Evolutionary conservation across 1,284 basidiomycete species (phyloP).

Genomic region (Trametes pubescens): DNA sequence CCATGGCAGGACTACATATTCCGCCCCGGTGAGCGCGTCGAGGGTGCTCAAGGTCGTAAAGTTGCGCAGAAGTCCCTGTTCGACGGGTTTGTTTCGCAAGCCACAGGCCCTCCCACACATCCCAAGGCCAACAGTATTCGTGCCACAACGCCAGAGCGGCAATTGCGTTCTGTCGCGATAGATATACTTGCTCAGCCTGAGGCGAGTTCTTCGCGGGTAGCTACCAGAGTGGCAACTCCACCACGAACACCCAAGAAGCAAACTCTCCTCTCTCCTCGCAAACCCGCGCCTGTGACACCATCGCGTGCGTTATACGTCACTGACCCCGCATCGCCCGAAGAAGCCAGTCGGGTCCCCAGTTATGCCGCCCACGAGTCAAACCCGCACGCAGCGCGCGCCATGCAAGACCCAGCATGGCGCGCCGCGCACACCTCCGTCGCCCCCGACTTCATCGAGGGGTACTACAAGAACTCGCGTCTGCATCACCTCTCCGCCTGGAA

Average conservation of each 20-base stretch:
- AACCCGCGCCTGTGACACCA: constrained; percentile 16
- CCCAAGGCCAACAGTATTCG: not conserved
- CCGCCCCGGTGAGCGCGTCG: constrained; percentile 53
- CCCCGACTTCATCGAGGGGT: constrained; percentile 88
- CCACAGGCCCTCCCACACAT: not conserved
- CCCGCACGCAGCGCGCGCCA: constrained; percentile 73
- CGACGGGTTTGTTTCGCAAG: constrained; percentile 34
- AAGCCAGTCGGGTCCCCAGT: constrained; percentile 55
- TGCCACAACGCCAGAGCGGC: not conserved
- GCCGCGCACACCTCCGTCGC: constrained; percentile 87
- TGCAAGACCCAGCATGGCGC: constrained; percentile 87
- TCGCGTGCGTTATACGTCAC: constrained; percentile 41
- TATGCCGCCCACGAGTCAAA: constrained; percentile 78
- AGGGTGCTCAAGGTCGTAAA: constrained; percentile 57
- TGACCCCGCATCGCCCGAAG: constrained; percentile 50
- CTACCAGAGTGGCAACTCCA: constrained; percentile 3
- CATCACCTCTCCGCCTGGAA: constrained; percentile 96
- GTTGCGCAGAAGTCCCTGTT: constrained; percentile 47
- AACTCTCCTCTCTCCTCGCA: constrained; percentile 28
- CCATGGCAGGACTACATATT: constrained; percentile 80
- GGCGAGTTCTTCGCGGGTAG: constrained; percentile 10
- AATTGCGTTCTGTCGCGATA: not conserved
- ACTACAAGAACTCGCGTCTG: constrained; percentile 91
- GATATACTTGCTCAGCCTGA: not conserved
- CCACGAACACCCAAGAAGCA: constrained; percentile 26